Percentiles rank a stretch among this genome's conserved stretches.
These are phyloP conservation scores for Chenopodium album DNA, from an alignment of 148 eudicot genomes.

Conservation along the genomic window DNA sequence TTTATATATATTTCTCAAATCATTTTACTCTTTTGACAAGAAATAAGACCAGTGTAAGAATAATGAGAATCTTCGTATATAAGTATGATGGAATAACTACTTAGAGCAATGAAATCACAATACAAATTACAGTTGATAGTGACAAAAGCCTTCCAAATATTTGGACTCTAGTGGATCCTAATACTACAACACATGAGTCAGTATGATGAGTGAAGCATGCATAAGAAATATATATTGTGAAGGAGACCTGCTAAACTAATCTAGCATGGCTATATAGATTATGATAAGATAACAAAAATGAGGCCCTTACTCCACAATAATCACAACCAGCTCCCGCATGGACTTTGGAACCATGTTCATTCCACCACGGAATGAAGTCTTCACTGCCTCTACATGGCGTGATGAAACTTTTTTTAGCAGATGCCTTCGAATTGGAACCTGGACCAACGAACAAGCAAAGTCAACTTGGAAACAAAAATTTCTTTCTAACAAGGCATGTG, in stretches of 20 bases:
- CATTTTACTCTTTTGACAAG: not conserved
- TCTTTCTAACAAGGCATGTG: not conserved
- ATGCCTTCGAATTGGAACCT: slow-evolving; percentile 40
- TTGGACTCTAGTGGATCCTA: not conserved
- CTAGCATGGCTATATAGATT: not conserved
- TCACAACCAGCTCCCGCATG: slow-evolving; percentile 71
- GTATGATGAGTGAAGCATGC: not conserved
- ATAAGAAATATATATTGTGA: not conserved
- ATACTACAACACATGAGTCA: not conserved
- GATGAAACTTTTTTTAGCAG: slow-evolving; percentile 30
- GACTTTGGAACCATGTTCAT: slow-evolving; percentile 39
- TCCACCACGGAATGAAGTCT: slow-evolving; percentile 38
- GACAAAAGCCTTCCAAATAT: too few species aligned
- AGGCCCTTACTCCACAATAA: slow-evolving; percentile 66
- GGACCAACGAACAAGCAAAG: not conserved
- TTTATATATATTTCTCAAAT: not conserved
- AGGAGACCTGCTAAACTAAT: not conserved
- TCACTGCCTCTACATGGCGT: slow-evolving; percentile 25
- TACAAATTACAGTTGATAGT: too few species aligned
- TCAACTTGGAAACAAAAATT: not conserved
- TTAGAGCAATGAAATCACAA: not conserved
- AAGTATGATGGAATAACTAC: not conserved
- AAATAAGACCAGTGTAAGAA: not conserved
- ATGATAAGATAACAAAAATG: not conserved
- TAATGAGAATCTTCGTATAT: not conserved